Base-by-base conservation (phyloP, 164 flowering plant species). In the Chloranthus sessilifolius region DNA sequence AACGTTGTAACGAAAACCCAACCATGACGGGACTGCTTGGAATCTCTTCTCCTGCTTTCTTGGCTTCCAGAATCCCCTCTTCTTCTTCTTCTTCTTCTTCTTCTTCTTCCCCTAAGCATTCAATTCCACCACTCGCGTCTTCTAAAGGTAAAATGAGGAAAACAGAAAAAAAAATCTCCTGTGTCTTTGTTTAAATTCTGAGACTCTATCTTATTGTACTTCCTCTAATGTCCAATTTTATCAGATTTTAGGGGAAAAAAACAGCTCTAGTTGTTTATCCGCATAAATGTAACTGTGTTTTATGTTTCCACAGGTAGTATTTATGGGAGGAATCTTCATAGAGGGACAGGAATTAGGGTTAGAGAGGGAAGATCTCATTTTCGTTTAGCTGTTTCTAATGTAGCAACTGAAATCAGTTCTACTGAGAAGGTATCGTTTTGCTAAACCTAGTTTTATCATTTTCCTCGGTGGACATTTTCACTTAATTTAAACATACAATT, bases 371-470 rank as follows among this genome's bases (percentile, higher is more conserved):
- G 80, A 63, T 55, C 78, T 60, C 71, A 57, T n/a, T 66, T 79
- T 46, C 71, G 55, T 36, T 31, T 80, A 50, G 55, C 74, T 15
- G 69, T 81, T 22, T 22, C 76, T 37, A 81, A 74, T 74, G 92
- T 91, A 41, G 89, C 95, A 58, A 87, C 95, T 47, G 82, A 77
- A 60, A 56, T 80, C 48, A 76, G 50, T 69, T 61, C 87, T 52
- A 66, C 70, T 19, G 75, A 76, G 20, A 64, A 81, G 83, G 95
- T 86, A 43, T 29, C 5, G 1, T 1, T 24, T 23, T 36, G 22
- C 38, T 24, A 3, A 14, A 24, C 23, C 29, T 37, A 0, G 31
- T 20, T 7, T 26, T 39, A 11, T n/a, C 20, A 11, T 39, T 27
- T 28, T 3, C 11, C 4, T 23, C n/a, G n/a, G n/a, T n/a, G n/a